Evolutionary conservation across 345 rosid species (phyloP), one percentile per base, ranked within the genome.

Genomic region (Aquilaria malaccensis): DNA sequence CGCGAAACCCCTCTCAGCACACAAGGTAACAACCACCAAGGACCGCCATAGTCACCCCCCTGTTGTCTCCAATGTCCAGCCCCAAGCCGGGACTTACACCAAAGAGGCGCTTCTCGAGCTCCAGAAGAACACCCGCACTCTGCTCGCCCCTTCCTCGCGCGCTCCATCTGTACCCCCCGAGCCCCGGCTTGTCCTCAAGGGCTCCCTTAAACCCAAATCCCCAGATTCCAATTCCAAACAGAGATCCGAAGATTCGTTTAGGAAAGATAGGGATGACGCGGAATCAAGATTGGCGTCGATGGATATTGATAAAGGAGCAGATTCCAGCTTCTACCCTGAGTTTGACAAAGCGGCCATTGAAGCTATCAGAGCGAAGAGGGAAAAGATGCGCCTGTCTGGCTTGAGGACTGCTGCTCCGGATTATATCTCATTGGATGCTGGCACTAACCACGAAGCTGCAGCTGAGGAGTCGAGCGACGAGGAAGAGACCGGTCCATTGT

Each of bases 31-130:
- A 59, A 67, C 86, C 59, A 48, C 76, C 47, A 84, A 77, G 73
- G 96, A 87, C 52, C 84, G 94, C 41, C 67, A 70, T 1, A 49
- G 74, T 7, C 68, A 80, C 13, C 22, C 75, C 10, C 13, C 76
- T 59, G 50, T 77, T 6, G 67, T 76, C 30, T 87, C 94, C 57
- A 87, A 89, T 66, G 95, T 91, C 52, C 81, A 72, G 61, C 89
- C 98, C 3, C 98, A 86, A 65, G 94, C 94, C 2, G 97, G 98
- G 1, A 74, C 85, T 70, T 93, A 93, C 71, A 85, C 98, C 13
- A 85, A 80, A 72, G 98, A 93, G 73, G 85, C 89, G 12, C 78
- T 93, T 13, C 96, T 85, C 29, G 94, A 93, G 82, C 97, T 93
- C 48, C 93, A 82, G n/a, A 88, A 77, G 79, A 85, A 85, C 66